A percentile compares a stretch with the other conserved stretches of the same genome.
Evolutionary conservation across 495 filamentous ascomycete genomes (phyloP).

Genomic region (Hypoxylon subgilvum): DNA sequence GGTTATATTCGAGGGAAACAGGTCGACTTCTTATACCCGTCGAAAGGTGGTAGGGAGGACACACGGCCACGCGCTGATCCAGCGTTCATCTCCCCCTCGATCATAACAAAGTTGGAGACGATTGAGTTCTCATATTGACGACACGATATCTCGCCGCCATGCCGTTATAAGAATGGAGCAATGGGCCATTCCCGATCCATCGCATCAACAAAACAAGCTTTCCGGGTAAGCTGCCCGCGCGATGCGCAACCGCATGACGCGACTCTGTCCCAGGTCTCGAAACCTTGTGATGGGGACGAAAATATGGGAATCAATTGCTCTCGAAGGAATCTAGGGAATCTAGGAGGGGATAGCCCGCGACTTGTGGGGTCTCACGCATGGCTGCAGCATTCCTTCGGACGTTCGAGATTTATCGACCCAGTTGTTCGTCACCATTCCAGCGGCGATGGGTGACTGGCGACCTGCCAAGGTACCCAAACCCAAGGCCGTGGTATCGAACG

Average conservation of each 20-base stretch:
- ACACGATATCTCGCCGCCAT: conserved; percentile 22
- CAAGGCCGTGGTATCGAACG: conserved; percentile 13
- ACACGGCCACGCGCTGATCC: background rate
- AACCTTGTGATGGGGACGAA: conserved; percentile 6
- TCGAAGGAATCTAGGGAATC: conserved; percentile 10
- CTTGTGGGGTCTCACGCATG: background rate
- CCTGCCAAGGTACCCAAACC: conserved; percentile 10
- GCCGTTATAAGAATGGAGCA: background rate
- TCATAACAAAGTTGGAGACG: background rate
- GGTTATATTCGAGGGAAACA: background rate
- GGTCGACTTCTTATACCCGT: conserved; percentile 18
- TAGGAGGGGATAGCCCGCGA: background rate
- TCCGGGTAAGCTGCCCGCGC: background rate
- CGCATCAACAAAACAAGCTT: background rate
- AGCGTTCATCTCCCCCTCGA: background rate
- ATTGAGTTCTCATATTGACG: conserved; percentile 34
- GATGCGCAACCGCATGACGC: conserved; percentile 16
- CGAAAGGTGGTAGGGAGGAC: background rate
- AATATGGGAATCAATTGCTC: background rate
- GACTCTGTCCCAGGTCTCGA: background rate
- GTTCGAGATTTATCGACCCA: background rate
- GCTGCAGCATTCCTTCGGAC: background rate
- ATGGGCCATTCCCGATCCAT: background rate
- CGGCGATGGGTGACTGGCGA: background rate
- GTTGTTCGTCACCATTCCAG: conserved; percentile 20